Evolutionary conservation across 352 stramenopile species (phyloP), one percentile per base, ranked within the genome.

Genomic region (Phytopythium mirpurense): DNA sequence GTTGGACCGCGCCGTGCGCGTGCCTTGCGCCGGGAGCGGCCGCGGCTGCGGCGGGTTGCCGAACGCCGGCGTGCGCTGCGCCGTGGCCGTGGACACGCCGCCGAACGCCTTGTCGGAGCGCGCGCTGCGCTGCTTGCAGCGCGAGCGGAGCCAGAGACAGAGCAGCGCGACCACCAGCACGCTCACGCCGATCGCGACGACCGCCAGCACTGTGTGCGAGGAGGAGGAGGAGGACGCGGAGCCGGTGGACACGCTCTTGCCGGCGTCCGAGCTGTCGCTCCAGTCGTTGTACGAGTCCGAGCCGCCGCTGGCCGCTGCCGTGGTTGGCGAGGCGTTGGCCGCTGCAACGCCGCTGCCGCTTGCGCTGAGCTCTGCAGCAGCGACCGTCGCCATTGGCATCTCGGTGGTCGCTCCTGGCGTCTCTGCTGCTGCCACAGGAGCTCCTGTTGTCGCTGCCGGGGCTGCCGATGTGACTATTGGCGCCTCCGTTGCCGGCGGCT

Each of bases 221-320:
- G 49, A 36, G 1, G 49, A 47, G 4, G 24, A 35, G 0, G 44
- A 38, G n/a, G 29, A 24, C 6, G 31, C 27, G 21, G 32, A 44
- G 11, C 35, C 21, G 12, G 32, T 41, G 8, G 31, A 42, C n/a
- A 43, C 47, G 32, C 47, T 54, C 18, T 31, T 15, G 11, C 21
- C 23, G 7, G 3, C 19, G 5, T 27, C 31, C 7, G 47, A 54
- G 31, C 31, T 43, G 31, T 54, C 47, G 31, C 47, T 43, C 47
- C 47, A 43, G 47, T 54, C 31, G 47, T 43, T 43, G 47, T 29
- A 43, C 47, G 47, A 54, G 47, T 54, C 31, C 11, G 47, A 54
- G 10, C n/a, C 47, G 31, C 45, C 40, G 45, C 14, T 27, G 3
- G 29, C 23, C 0, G 46, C 5, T n/a, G 46, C n/a, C 29, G 18